Conservation (phyloP, 2,329 filamentous ascomycete genomes). For the Orbilia javanica region DNA sequence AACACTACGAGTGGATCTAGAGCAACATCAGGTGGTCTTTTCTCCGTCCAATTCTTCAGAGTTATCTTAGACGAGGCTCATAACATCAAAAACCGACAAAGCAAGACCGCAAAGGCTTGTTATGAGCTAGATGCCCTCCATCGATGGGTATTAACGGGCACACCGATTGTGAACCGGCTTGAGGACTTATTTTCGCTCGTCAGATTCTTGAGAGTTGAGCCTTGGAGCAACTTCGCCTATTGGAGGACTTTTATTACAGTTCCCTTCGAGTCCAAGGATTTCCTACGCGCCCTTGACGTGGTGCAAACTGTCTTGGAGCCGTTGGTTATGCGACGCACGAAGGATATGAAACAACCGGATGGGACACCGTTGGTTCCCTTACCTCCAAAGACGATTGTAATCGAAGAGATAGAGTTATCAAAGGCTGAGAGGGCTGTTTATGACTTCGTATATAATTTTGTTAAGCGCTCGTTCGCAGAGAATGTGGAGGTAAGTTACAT, state of each 20-base stretch:
- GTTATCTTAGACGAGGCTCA: slow-evolving; percentile 96
- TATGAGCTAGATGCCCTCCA: slow-evolving; percentile 88
- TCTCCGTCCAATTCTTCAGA: slow-evolving; percentile 93
- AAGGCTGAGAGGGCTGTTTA: slow-evolving; percentile 90
- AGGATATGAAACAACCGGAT: slow-evolving; percentile 96
- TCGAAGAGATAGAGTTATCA: slow-evolving; percentile 88
- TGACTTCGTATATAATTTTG: slow-evolving; percentile 85
- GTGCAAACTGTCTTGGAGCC: slow-evolving; percentile 97
- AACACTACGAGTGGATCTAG: slow-evolving; percentile 74
- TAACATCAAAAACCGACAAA: slow-evolving; percentile 87
- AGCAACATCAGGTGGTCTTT: slow-evolving; percentile 78
- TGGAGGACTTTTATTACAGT: slow-evolving; percentile 99
- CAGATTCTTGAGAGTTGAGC: slow-evolving; percentile 91
- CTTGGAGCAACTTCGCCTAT: slow-evolving; percentile 98
- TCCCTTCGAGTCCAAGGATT: slow-evolving; percentile 95
- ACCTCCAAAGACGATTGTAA: slow-evolving; percentile 82
- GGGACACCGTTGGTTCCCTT: slow-evolving; percentile 84
- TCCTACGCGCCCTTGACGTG: slow-evolving; percentile 91
- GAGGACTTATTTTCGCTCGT: slow-evolving; percentile 96
- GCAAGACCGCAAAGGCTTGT: slow-evolving; percentile 94
- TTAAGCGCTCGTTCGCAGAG: slow-evolving; percentile 84
- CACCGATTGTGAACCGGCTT: slow-evolving; percentile 94
- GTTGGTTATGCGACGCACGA: slow-evolving; percentile 92
- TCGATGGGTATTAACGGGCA: slow-evolving; percentile 93
- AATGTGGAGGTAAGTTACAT: slow-evolving; percentile 74